Base-by-base conservation (phyloP, 768 basidiomycete species). In the Botryobasidium botryosum region DNA sequence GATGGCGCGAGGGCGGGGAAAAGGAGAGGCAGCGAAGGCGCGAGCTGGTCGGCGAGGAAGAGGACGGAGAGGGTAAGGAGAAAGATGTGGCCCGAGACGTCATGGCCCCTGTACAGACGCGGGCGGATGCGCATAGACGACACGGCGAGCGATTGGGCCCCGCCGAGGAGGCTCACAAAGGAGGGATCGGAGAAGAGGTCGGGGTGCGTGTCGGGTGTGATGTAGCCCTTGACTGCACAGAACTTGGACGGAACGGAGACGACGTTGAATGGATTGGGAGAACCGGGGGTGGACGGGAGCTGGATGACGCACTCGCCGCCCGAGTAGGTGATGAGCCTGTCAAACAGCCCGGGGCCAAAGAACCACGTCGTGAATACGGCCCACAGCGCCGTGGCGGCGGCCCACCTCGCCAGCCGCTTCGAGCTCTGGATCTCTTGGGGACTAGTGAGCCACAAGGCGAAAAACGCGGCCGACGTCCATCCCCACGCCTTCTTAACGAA, bases 401-500 rank as follows among this genome's bases (percentile, higher is more conserved):
- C 42, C 69, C 71, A 87, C 52, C 75, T 71, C 48, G 57, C 35
- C 13, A 77, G 48, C 40, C 32, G 31, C 41, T 36, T 26, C 35
- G 28, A 35, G 27, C 24, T 58, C n/a, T n/a, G n/a, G n/a, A n/a
- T n/a, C 7, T 58, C 55, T 2, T 64, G 57, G 4, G 78, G 72
- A 50, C 71, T 69, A 1, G 80, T 76, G 40, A 68, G 24, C 68
- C 71, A 79, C 21, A 69, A 64, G 44, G 69, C 53, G 44, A 77
- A 55, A 54, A 84, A 86, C 0, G 71, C 66, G 27, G 65, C 66
- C 5, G 83, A 69, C 1, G 88, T 90, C 88, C 90, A 94, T 0
- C 64, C 85, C 90, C 92, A 94, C 20, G 80, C 75, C 43, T 72
- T 68, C 63, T 97, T 97, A 57, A 91, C 85, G 62, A 92, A 91